phyloP scores from a whole-genome alignment of 1,284 basidiomycete species.

The Pholiota adiposa region DNA sequence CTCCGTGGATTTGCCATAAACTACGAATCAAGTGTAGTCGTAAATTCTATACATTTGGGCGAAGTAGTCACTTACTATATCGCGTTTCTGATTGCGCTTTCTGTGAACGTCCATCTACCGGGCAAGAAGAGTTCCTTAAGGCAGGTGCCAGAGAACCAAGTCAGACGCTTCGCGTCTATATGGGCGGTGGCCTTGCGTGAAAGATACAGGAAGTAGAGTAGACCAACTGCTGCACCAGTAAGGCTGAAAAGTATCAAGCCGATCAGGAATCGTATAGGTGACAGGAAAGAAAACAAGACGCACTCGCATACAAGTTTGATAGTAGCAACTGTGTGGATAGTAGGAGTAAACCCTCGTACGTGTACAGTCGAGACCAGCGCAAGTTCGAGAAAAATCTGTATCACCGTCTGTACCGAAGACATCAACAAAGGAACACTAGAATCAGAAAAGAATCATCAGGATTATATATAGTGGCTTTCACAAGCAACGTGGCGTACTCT shows the following conservation, averaged over 20 bases:
- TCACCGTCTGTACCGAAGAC: conserved; percentile 22
- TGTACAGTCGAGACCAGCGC: conserved; percentile 24
- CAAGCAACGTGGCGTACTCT: too few relatives aligned
- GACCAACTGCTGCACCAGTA: conserved; percentile 14
- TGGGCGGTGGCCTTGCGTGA: conserved; percentile 4
- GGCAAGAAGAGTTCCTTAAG: conserved; percentile 14
- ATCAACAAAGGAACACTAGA: conserved; percentile 25
- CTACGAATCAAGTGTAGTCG: conserved; percentile 3
- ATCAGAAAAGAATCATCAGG: neutral
- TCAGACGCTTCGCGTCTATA: conserved; percentile 5
- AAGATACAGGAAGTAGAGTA: conserved; percentile 20
- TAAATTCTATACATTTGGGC: neutral
- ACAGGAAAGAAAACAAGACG: neutral
- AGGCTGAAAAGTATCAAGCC: conserved; percentile 1
- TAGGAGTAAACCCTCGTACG: conserved; percentile 19
- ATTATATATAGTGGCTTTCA: too few relatives aligned
- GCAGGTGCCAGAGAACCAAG: conserved; percentile 9
- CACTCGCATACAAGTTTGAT: conserved; percentile 26
- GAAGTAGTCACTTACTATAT: conserved; percentile 20
- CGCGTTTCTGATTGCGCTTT: conserved; percentile 26
- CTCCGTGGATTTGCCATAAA: conserved; percentile 26
- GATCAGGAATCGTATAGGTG: too few relatives aligned
- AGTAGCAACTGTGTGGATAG: conserved; percentile 22
- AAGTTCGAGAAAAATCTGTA: conserved; percentile 26
- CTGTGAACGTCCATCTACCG: conserved; percentile 23